phyloP scores from a whole-genome alignment of 176 grass and related monocot species.

The Carex littledalei region DNA sequence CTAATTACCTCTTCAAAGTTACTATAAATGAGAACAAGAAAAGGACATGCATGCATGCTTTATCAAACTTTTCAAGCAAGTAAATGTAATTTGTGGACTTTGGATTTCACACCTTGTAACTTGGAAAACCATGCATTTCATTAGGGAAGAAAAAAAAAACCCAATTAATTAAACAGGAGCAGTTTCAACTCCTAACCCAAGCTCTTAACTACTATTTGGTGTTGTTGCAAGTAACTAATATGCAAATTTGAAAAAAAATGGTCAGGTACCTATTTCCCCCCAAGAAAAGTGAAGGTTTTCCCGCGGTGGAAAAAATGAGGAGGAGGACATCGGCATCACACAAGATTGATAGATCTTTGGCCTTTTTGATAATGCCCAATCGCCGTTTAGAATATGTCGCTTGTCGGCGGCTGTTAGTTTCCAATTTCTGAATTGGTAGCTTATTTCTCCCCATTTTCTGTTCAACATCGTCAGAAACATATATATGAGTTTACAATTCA shows the following conservation, averaged over 20 bases:
- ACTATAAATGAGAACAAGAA: background rate
- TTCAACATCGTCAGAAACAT: background rate
- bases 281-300: slow-evolving; percentile 15
- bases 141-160: too few relatives aligned
- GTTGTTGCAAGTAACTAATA: too few relatives aligned
- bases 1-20: background rate
- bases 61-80: background rate
- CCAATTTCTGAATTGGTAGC: slow-evolving; percentile 22
- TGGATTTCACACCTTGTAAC: background rate
- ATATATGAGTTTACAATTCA: background rate
- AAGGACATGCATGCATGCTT: background rate
- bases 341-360: slow-evolving; percentile 28
- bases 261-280: background rate
- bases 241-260: background rate
- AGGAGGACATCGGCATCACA: slow-evolving; percentile 30
- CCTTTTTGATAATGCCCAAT: slow-evolving; percentile 26
- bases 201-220: too few relatives aligned
- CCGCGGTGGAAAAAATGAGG: slow-evolving; percentile 28
- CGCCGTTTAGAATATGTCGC: slow-evolving; percentile 29
- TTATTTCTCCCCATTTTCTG: slow-evolving; percentile 37
- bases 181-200: too few relatives aligned
- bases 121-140: background rate
- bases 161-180: too few relatives aligned
- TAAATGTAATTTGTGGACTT: background rate
- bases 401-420: slow-evolving; percentile 1